These are phyloP conservation scores for Barbarea vulgaris DNA, from an alignment of 345 rosid species.

Conservation along the genomic window DNA sequence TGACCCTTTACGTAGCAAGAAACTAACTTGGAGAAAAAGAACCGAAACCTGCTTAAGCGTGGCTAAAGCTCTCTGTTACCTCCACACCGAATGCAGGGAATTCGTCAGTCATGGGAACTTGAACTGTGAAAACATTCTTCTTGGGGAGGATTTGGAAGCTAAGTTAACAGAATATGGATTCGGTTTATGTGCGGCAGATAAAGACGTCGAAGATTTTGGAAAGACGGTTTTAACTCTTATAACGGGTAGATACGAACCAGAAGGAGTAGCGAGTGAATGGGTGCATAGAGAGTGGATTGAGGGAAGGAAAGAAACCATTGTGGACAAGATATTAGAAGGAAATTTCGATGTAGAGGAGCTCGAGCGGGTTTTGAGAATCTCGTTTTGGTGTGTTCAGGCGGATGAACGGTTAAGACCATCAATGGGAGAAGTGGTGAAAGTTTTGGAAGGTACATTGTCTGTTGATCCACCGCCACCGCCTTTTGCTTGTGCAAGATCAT, in stretches of 20 bases:
- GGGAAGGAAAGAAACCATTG: slow-evolving; percentile 50
- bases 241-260: slow-evolving; percentile 50
- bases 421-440: slow-evolving; percentile 80
- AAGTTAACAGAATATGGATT: slow-evolving; percentile 73
- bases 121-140: slow-evolving; percentile 63
- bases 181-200: slow-evolving; percentile 55
- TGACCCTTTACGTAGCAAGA: slow-evolving; percentile 57
- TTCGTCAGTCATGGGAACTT: slow-evolving; percentile 76
- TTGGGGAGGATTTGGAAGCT: slow-evolving; percentile 66
- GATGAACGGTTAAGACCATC: slow-evolving; percentile 75
- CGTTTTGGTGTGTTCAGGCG: slow-evolving; percentile 78
- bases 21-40: slow-evolving; percentile 68
- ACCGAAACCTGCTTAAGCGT: slow-evolving; percentile 58
- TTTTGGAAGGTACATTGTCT: slow-evolving; percentile 68
- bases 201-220: slow-evolving; percentile 77
- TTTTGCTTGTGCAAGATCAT: slow-evolving; percentile 41
- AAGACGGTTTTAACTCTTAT: slow-evolving; percentile 53
- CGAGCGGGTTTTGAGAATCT: slow-evolving; percentile 63
- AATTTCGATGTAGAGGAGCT: slow-evolving; percentile 55
- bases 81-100: slow-evolving; percentile 80
- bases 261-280: slow-evolving; percentile 44
- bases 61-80: slow-evolving; percentile 68
- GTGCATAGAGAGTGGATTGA: slow-evolving; percentile 62
- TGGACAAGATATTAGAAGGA: slow-evolving; percentile 52
- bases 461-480: slow-evolving; percentile 82